phyloP scores from a whole-genome alignment of 208 protist genomes.

The Wallacemonas collosoma region DNA sequence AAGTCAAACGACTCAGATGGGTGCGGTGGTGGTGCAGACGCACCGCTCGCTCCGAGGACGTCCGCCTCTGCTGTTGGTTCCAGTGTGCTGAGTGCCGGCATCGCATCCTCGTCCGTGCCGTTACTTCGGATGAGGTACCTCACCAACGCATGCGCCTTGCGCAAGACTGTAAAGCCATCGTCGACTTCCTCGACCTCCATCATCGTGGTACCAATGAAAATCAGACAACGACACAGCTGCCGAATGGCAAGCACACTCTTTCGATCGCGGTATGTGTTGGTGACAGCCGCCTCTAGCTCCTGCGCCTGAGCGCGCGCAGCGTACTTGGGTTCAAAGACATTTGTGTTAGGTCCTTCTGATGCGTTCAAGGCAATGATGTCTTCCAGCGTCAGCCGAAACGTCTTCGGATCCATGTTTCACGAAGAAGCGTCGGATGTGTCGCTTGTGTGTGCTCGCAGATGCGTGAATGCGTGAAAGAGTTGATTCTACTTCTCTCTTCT shows the following conservation, averaged over 20 bases:
- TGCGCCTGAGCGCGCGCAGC: constrained; percentile 63
- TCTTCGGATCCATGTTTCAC: constrained; percentile 43
- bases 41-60: constrained; percentile 33
- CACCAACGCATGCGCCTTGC: constrained; percentile 52
- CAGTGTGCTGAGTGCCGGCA: constrained; percentile 24
- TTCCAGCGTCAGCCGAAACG: constrained; percentile 51
- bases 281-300: constrained; percentile 58
- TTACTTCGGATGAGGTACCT: constrained; percentile 30
- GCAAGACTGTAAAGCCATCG: constrained; percentile 52
- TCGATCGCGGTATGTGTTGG: constrained; percentile 52
- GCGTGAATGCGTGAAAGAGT: no score
- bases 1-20: constrained; percentile 28
- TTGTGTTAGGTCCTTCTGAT: constrained; percentile 68
- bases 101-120: constrained; percentile 1
- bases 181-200: constrained; percentile 79
- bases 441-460: no score
- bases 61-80: constrained; percentile 34
- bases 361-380: constrained; percentile 53
- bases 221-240: constrained; percentile 70
- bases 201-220: constrained; percentile 72
- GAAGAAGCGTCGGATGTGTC: no score
- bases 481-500: no score
- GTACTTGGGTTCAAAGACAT: constrained; percentile 81
- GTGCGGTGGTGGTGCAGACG: neutral
- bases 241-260: constrained; percentile 36